Conservation (phyloP, 176 grass and related monocot genomes). For the Carex scoparia region DNA sequence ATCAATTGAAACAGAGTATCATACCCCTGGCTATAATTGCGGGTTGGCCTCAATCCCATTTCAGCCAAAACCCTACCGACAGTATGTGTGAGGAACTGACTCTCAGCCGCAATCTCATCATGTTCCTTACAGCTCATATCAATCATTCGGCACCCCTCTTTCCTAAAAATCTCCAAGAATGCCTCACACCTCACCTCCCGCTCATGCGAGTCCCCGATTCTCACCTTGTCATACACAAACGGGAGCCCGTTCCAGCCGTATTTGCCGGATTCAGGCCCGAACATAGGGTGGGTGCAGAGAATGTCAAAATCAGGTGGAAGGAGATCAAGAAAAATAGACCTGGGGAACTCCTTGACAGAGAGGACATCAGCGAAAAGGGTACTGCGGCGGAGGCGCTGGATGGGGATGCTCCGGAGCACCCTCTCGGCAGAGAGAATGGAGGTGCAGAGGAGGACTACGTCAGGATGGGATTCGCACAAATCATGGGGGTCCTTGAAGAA, state of each 20-base stretch:
- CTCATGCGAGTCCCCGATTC: slow-evolving; percentile 34
- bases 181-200: slow-evolving; percentile 34
- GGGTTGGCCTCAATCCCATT: slow-evolving; percentile 35
- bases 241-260: slow-evolving; percentile 56
- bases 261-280: slow-evolving; percentile 61
- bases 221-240: slow-evolving; percentile 59
- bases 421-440: slow-evolving; percentile 64
- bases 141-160: slow-evolving; percentile 70
- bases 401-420: slow-evolving; percentile 54
- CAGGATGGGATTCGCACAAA: slow-evolving; percentile 78
- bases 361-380: slow-evolving; percentile 83
- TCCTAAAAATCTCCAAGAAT: slow-evolving; percentile 50
- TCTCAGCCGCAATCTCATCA: slow-evolving; percentile 59
- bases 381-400: slow-evolving; percentile 68
- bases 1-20: slow-evolving; percentile 67
- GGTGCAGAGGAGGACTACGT: slow-evolving; percentile 61
- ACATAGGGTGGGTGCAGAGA: slow-evolving; percentile 90
- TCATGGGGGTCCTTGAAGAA: slow-evolving; percentile 74
- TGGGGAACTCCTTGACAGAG: slow-evolving; percentile 88
- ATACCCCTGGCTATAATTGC: slow-evolving; percentile 50
- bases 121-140: slow-evolving; percentile 67
- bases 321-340: slow-evolving; percentile 37
- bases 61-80: slow-evolving; percentile 48
- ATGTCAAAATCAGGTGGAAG: slow-evolving; percentile 59
- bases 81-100: slow-evolving; percentile 79